Evolutionary conservation across 768 basidiomycete genomes (phyloP).

Genomic region (Amanita muscaria): DNA sequence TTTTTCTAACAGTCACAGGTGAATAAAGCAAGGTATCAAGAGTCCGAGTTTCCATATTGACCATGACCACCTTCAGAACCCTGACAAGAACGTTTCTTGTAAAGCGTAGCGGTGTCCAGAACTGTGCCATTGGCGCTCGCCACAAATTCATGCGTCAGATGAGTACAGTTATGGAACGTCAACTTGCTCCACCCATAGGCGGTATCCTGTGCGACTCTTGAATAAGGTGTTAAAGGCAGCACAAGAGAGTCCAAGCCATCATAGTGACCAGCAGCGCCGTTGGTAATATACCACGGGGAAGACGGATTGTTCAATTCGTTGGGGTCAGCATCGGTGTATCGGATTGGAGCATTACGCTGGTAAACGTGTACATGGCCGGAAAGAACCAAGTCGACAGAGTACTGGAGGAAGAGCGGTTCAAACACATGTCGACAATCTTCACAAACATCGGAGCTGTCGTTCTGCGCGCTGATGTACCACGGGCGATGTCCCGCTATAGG

Average conservation of each 20-base stretch:
- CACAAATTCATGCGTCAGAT: slow-evolving; percentile 17
- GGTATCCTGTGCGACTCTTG: slow-evolving; percentile 8
- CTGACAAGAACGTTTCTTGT: slow-evolving; percentile 10
- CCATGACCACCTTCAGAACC: no score
- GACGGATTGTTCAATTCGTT: slow-evolving; percentile 14
- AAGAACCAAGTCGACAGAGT: slow-evolving; percentile 13
- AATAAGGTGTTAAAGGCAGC: slow-evolving; percentile 1
- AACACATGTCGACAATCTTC: slow-evolving; percentile 12
- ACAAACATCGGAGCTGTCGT: background rate
- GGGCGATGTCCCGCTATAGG: slow-evolving; percentile 13
- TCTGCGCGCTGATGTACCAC: slow-evolving; percentile 9
- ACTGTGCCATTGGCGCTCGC: slow-evolving; percentile 12
- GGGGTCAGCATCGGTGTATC: slow-evolving; percentile 8
- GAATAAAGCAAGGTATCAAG: background rate
- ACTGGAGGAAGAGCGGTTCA: slow-evolving; percentile 9
- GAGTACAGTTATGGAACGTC: slow-evolving; percentile 15
- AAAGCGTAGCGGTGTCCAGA: slow-evolving; percentile 14
- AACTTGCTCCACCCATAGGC: slow-evolving; percentile 16
- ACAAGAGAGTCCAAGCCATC: slow-evolving; percentile 13
- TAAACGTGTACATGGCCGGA: slow-evolving; percentile 13
- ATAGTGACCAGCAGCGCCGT: slow-evolving; percentile 17
- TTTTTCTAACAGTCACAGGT: no score
- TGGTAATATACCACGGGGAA: slow-evolving; percentile 15
- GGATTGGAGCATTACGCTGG: slow-evolving; percentile 7
- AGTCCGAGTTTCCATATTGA: no score